phyloP scores from a whole-genome alignment of 1,139 yeast species.

The Lodderomyces theae region DNA sequence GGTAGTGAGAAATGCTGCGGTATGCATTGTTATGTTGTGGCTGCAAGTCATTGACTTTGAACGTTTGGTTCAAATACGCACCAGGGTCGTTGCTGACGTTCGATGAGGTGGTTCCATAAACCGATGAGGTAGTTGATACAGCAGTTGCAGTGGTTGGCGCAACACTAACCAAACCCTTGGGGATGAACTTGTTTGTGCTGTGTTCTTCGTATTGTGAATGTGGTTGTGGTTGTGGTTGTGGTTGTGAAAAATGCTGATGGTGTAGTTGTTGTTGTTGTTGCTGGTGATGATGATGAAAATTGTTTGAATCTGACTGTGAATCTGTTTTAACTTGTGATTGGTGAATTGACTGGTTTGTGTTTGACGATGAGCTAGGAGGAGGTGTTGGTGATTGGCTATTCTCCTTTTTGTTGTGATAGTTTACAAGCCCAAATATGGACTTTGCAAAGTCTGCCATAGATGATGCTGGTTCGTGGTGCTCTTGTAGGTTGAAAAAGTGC shows the following conservation, averaged over 20 bases:
- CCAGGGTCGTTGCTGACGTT: conserved; percentile 20
- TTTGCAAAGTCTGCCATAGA: conserved; percentile 71
- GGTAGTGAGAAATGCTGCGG: conserved; percentile 1
- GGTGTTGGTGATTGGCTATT: conserved; percentile 14
- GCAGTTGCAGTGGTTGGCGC: conserved; percentile 61
- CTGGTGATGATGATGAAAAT: conserved; percentile 9
- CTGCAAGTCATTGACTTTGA: conserved; percentile 16
- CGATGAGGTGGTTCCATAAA: conserved; percentile 55
- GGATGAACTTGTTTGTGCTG: conserved; percentile 28
- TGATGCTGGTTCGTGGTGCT: too few relatives aligned
- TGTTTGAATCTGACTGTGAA: conserved; percentile 5
- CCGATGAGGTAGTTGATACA: conserved; percentile 57
- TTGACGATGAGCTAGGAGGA: conserved; percentile 13
- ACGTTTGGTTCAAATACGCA: conserved; percentile 26
- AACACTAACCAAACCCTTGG: conserved; percentile 31
- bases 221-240: conserved; percentile 8
- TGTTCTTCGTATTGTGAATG: conserved; percentile 12
- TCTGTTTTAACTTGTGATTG: conserved; percentile 6
- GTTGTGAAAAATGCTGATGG: conserved; percentile 10
- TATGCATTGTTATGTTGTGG: conserved; percentile 12
- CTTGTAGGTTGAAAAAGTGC: too few relatives aligned
- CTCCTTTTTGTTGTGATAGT: conserved; percentile 39
- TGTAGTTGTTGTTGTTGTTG: conserved; percentile 13
- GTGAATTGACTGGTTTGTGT: conserved; percentile 8
- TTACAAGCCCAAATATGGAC: conserved; percentile 57